phyloP scores from a whole-genome alignment of 768 basidiomycete genomes.

The Hygrocybe coccinea region DNA sequence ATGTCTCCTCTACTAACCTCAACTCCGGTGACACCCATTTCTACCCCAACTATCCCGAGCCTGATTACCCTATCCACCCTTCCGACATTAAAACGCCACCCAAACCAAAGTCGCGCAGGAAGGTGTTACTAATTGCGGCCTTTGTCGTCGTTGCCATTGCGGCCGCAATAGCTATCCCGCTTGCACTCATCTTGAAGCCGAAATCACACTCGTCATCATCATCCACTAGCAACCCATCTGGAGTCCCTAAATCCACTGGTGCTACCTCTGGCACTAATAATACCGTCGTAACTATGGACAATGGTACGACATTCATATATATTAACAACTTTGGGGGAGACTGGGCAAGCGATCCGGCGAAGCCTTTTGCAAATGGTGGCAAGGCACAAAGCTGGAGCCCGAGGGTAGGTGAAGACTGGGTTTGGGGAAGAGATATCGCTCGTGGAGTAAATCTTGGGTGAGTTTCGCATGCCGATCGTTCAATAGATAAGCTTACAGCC shows the following conservation, averaged over 20 bases:
- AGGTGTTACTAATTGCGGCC: conserved; percentile 22
- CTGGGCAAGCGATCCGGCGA: conserved; percentile 69
- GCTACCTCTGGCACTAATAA: conserved; percentile 58
- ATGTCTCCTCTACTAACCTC: not conserved
- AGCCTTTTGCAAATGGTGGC: conserved; percentile 71
- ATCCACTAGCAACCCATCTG: conserved; percentile 8
- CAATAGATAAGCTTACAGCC: conserved; percentile 27
- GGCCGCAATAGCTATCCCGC: conserved; percentile 38
- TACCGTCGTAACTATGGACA: conserved; percentile 59
- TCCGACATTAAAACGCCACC: not conserved
- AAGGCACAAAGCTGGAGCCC: conserved; percentile 76
- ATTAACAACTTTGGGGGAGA: conserved; percentile 72
- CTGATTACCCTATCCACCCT: too few species aligned
- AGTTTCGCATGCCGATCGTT: conserved; percentile 13
- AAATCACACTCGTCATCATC: conserved; percentile 18
- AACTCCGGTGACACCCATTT: not conserved
- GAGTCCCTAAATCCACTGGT: not conserved
- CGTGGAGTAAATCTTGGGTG: conserved; percentile 57
- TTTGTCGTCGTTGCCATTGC: conserved; percentile 29
- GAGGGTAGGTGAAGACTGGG: conserved; percentile 69
- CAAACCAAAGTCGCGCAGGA: conserved; percentile 11
- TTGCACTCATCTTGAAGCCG: conserved; percentile 7
- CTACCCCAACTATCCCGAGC: too few species aligned
- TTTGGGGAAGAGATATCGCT: conserved; percentile 59
- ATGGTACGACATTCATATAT: conserved; percentile 79